Evolutionary conservation across 2,329 filamentous ascomycete species (phyloP).

Genomic region (Fusarium staphyleae): DNA sequence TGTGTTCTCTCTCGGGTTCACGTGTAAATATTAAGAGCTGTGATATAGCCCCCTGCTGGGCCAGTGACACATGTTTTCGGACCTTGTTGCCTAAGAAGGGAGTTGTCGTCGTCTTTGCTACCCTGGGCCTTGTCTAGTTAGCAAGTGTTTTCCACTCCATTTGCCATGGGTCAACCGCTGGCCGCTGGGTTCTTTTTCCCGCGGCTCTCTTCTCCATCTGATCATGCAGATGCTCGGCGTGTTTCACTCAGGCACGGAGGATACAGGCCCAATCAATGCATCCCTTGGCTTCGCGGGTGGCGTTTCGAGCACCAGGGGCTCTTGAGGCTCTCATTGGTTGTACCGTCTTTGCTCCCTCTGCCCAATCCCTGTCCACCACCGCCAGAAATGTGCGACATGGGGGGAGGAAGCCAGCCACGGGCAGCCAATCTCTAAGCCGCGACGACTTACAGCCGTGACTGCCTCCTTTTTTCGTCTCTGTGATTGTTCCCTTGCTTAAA

Average conservation of each 20-base stretch:
- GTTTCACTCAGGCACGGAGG: constrained; percentile 41
- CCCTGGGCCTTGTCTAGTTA: not conserved
- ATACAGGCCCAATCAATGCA: constrained; percentile 35
- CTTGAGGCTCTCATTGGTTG: constrained; percentile 27
- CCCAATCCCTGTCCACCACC: not conserved
- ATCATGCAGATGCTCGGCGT: constrained; percentile 27
- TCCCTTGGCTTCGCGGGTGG: constrained; percentile 21
- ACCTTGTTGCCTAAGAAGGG: not conserved
- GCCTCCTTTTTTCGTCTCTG: not conserved
- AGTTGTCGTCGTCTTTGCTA: not conserved
- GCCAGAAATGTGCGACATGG: constrained; percentile 9
- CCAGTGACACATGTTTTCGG: constrained; percentile 10
- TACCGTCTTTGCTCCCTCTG: constrained; percentile 12
- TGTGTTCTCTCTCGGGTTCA: not conserved
- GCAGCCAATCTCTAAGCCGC: constrained; percentile 25
- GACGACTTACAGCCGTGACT: constrained; percentile 28
- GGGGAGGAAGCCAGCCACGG: constrained; percentile 7
- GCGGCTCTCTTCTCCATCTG: no score
- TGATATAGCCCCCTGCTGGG: constrained; percentile 7
- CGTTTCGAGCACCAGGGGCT: constrained; percentile 29
- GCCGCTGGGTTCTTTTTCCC: no score
- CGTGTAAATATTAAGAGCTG: constrained; percentile 2
- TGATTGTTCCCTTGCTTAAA: not conserved
- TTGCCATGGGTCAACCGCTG: no score
- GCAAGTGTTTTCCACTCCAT: no score